Base-by-base conservation (phyloP, 306 rosid species). In the Cucurbita moschata region DNA sequence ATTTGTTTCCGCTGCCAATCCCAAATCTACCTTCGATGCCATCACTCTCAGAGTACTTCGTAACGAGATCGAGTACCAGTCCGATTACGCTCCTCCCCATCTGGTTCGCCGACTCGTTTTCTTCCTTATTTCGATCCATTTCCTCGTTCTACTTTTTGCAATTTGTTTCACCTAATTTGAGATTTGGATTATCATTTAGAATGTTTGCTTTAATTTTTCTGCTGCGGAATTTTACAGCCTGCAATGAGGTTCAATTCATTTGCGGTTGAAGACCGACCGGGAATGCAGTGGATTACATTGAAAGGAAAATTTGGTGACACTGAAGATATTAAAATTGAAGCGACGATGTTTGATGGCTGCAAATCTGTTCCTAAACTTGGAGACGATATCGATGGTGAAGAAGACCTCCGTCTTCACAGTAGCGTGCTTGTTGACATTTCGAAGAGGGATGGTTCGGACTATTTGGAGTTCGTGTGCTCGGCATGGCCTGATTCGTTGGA, bases 261-360 rank as follows among this genome's bases (percentile, higher is more conserved):
- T 80, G 40, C 71, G 19, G 85, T 93, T 71, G 84, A 90, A 76
- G 97, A 88, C 76, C 85, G 88, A 43, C 88, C 83, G 2, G 89
- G 94, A 0, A 90, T 87, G 85, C 89, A 85, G 77, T 88, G 85
- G 83, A 85, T 93, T 56, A 86, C 81, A 10, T 58, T 90, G 80
- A 87, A 62, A 67, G 76, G 97, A 13, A 88, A 40, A 62, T 88
- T 80, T 69, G 87, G 85, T 61, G 89, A 83, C 21, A 46, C 15
- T 56, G 98, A 93, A 78, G 87, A 85, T 49, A 73, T 94, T 51
- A 89, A 79, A 76, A 84, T 94, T 59, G 89, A 89, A 62, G 96
- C 86, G 50, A 88, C 97, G 12, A 87, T 90, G 95, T 94, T 88
- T 77, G 96, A 94, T 80, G 89, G 96, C 39, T 86, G 12, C 68